These are phyloP conservation scores for Phaseolus coccineus DNA, from an alignment of 331 rosid genomes.

Conservation along the genomic window DNA sequence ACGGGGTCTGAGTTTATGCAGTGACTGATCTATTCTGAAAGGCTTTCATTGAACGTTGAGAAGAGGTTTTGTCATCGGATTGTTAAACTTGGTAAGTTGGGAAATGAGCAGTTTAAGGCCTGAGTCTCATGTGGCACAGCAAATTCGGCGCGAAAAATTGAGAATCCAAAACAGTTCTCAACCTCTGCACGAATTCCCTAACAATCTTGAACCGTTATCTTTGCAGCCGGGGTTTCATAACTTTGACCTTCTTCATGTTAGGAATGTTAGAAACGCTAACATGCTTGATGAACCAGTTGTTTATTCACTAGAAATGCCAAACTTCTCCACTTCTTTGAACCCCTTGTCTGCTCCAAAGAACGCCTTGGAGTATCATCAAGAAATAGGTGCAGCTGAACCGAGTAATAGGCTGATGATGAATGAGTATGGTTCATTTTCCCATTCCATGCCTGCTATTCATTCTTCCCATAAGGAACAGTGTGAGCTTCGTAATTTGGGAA, in stretches of 20 bases:
- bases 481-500: conserved; percentile 43
- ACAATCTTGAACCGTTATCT: conserved; percentile 50
- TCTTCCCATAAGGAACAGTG: conserved; percentile 44
- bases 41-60: background rate
- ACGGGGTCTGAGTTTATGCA: background rate
- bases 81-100: conserved; percentile 48
- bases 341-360: conserved; percentile 43
- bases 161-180: conserved; percentile 66
- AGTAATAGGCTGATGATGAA: conserved; percentile 39
- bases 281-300: conserved; percentile 56
- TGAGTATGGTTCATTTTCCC: conserved; percentile 44
- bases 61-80: background rate
- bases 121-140: conserved; percentile 92
- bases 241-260: conserved; percentile 62
- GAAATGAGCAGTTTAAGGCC: conserved; percentile 65
- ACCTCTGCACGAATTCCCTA: conserved; percentile 49
- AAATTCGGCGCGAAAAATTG: conserved; percentile 87
- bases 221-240: conserved; percentile 48
- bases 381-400: conserved; percentile 35
- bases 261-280: conserved; percentile 63
- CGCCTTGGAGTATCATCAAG: conserved; percentile 42
- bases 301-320: conserved; percentile 57
- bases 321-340: conserved; percentile 50
- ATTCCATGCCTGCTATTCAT: conserved; percentile 29
- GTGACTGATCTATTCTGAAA: background rate